Base-by-base conservation (phyloP, 176 grass and related monocot species). In the Oryza rufipogon region DNA sequence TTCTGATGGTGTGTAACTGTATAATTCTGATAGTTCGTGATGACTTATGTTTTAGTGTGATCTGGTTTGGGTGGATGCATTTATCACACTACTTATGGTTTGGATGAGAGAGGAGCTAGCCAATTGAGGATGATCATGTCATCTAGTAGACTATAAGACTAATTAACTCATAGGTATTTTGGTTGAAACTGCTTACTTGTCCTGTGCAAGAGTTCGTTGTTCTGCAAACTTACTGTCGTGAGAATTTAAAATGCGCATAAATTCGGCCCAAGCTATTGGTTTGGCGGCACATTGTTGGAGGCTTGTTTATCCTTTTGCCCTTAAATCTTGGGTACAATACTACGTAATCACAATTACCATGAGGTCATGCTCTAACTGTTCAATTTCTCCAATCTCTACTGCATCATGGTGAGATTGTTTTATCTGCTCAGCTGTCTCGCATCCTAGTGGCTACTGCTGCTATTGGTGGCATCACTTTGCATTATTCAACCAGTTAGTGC, bases 391-490 rank as follows among this genome's bases (percentile, higher is more conserved):
- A 76, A 36, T 71, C 38, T 71, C 6, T n/a, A 76, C 36, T 32
- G 20, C 33, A 56, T 77, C 6, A 9, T 41, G 11, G 52, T 63
- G 54, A 77, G 19, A 63, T 77, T 38, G 17, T 63, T 77, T 63
- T 20, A 63, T 25, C 67, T 9, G 17, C 38, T 68, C 25, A 13
- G 26, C 11, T 49, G 23, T 80, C 15, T 14, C 33, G 22, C 25
- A 67, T 79, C 42, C 42, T 80, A 19, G 41, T 79, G 41, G 51
- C 41, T 68, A 6, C 77, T 79, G 23, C 49, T 38, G 74, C 32
- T 36, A 36, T 36, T 36, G 51, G 19, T 1, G 3, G 17, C 51
- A 38, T 19, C 41, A 67, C 20, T 75, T 75, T 68, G 77, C 23
- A 64, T 78, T 64, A 25, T 45, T 66, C 23, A 68, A 80, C 15